phyloP scores from a whole-genome alignment of 1,139 yeast genomes.

The Arxiozyma heterogenica region DNA sequence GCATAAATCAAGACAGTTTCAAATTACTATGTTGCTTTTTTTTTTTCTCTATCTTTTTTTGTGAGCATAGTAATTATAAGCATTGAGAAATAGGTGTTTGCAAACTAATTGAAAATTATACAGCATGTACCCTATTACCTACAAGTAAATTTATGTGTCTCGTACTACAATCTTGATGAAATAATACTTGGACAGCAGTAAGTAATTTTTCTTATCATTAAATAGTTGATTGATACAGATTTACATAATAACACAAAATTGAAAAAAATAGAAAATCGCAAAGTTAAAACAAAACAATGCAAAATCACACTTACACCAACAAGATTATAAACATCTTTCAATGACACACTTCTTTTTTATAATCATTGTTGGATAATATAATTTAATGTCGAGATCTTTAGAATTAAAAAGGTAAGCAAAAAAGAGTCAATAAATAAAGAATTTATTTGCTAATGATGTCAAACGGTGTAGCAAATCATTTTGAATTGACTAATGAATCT shows the following conservation, averaged over 20 bases:
- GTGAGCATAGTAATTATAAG: too few species aligned
- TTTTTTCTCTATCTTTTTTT: too few species aligned
- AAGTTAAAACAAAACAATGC: neutral
- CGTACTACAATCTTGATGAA: neutral
- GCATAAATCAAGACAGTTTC: neutral
- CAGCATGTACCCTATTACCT: too few species aligned
- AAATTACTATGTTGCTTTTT: neutral
- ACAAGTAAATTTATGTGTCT: neutral
- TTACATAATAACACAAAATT: too few species aligned
- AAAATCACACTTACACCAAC: too few species aligned
- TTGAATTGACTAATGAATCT: neutral
- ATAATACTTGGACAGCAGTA: neutral
- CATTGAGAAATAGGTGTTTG: neutral
- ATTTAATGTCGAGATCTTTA: neutral
- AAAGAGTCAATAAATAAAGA: neutral
- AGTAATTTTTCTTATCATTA: too few species aligned
- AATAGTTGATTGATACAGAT: too few species aligned
- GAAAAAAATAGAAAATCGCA: too few species aligned
- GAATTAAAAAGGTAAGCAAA: neutral
- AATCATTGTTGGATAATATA: too few species aligned
- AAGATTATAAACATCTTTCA: too few species aligned
- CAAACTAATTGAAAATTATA: too few species aligned
- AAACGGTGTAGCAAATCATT: neutral
- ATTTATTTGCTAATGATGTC: neutral
- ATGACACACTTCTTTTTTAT: neutral